Conservation (phyloP, 495 filamentous ascomycete species). For the Hyphodiscus hymeniophilus region DNA sequence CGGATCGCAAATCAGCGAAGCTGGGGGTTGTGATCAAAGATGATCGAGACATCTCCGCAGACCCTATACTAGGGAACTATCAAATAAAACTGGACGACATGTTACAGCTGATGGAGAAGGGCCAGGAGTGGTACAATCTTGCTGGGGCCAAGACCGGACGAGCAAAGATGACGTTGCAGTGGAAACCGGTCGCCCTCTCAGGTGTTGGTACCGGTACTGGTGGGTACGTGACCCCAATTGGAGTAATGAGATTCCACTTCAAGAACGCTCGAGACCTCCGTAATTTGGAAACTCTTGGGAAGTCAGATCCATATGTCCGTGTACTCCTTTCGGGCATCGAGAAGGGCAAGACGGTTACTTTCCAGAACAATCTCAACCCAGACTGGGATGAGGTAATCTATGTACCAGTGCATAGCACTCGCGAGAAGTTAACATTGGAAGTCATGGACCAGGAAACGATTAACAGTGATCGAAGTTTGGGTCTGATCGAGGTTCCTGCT, state of each 20-base stretch:
- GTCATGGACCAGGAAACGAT: slow-evolving; percentile 95
- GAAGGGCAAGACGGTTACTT: slow-evolving; percentile 87
- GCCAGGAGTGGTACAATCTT: slow-evolving; percentile 93
- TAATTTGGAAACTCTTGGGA: slow-evolving; percentile 91
- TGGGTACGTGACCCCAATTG: slow-evolving; percentile 87
- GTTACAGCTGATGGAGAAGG: slow-evolving; percentile 82
- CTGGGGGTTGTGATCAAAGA: slow-evolving; percentile 92
- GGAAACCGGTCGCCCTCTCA: slow-evolving; percentile 87
- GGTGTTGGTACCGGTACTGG: slow-evolving; percentile 66
- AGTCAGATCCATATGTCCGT: slow-evolving; percentile 90
- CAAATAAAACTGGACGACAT: slow-evolving; percentile 93
- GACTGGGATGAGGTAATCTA: slow-evolving; percentile 96
- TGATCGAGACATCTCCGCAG: slow-evolving; percentile 73
- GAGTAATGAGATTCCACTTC: slow-evolving; percentile 92
- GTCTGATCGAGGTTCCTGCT: slow-evolving; percentile 63
- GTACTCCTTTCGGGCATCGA: slow-evolving; percentile 84
- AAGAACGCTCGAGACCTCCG: slow-evolving; percentile 71
- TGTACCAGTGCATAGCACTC: slow-evolving; percentile 78
- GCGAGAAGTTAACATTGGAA: slow-evolving; percentile 79
- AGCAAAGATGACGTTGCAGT: slow-evolving; percentile 80
- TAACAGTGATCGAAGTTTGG: slow-evolving; percentile 79
- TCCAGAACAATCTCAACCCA: slow-evolving; percentile 90
- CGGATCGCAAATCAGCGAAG: slow-evolving; percentile 80
- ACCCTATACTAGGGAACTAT: slow-evolving; percentile 81
- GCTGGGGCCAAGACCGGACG: slow-evolving; percentile 73